Conservation (phyloP, 768 basidiomycete genomes). For the Melanogaster broomeanus region DNA sequence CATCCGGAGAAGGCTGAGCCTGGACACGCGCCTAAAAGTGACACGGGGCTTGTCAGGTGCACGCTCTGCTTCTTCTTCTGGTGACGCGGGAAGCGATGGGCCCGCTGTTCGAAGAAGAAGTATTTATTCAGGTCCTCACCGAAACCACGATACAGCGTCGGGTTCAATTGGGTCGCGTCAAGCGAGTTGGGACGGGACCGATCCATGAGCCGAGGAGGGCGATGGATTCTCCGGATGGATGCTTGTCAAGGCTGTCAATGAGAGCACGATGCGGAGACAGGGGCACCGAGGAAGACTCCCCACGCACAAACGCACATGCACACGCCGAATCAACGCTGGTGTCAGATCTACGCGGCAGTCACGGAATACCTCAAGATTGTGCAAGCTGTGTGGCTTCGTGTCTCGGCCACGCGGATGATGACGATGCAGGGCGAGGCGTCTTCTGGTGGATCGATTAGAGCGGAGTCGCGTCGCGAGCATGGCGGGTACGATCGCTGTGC, state of each 20-base stretch:
- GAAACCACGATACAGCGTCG: constrained; percentile 22
- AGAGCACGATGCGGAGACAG: constrained; percentile 8
- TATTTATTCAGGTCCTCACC: constrained; percentile 20
- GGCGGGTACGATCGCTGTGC: constrained; percentile 16
- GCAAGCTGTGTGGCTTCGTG: constrained; percentile 1
- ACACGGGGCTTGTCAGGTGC: constrained; percentile 18
- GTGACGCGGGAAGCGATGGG: not conserved
- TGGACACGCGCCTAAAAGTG: constrained; percentile 10
- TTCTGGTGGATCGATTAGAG: not conserved
- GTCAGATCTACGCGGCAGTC: constrained; percentile 6
- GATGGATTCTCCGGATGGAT: not conserved
- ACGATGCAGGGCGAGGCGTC: not conserved
- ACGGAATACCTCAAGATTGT: constrained; percentile 19
- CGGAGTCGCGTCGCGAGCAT: constrained; percentile 8
- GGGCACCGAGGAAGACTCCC: not conserved
- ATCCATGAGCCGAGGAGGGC: not conserved
- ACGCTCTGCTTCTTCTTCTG: not conserved
- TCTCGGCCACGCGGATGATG: not conserved
- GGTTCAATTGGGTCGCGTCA: constrained; percentile 9
- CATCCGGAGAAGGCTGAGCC: not conserved
- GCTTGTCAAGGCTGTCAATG: constrained; percentile 1
- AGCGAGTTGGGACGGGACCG: not conserved
- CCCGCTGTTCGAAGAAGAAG: constrained; percentile 10
- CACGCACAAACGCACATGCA: not conserved
- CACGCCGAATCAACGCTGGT: constrained; percentile 11